These are phyloP conservation scores for Diddensiella transvaalensis DNA, from an alignment of 805 yeast species.

Conservation along the genomic window DNA sequence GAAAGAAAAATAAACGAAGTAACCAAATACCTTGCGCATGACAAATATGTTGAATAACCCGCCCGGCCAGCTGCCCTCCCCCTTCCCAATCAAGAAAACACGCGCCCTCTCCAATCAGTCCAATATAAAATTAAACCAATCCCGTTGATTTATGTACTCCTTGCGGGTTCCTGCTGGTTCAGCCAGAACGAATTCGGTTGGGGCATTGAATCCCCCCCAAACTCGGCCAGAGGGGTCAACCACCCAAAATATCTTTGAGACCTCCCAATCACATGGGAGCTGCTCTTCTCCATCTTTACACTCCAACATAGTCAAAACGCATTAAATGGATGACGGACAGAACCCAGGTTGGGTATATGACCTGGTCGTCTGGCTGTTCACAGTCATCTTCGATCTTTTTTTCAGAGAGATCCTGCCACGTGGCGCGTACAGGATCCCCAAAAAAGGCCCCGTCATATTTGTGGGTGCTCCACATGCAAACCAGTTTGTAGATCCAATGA, in stretches of 20 bases:
- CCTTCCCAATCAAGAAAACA: too few relatives aligned
- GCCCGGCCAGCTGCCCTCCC: too few relatives aligned
- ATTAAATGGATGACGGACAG: slow-evolving; percentile 4
- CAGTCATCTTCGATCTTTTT: slow-evolving; percentile 57
- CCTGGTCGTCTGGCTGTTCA: slow-evolving; percentile 34
- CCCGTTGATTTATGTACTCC: too few relatives aligned
- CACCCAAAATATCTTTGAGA: not conserved
- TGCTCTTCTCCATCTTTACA: too few relatives aligned
- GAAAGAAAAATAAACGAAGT: too few relatives aligned
- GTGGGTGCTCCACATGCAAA: slow-evolving; percentile 99
- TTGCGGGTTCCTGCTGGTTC: not conserved
- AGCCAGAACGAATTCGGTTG: not conserved
- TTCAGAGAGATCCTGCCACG: slow-evolving; percentile 86
- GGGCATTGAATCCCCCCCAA: too few relatives aligned
- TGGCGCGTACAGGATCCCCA: slow-evolving; percentile 73
- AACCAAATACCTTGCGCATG: too few relatives aligned
- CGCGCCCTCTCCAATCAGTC: too few relatives aligned
- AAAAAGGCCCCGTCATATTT: slow-evolving; percentile 78
- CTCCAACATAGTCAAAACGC: too few relatives aligned
- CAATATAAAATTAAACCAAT: too few relatives aligned
- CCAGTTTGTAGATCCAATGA: slow-evolving; percentile 82
- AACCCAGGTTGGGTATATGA: slow-evolving; percentile 28
- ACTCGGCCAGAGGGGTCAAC: not conserved
- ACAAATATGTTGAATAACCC: too few relatives aligned
- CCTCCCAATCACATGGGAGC: too few relatives aligned